Evolutionary conservation across 1,284 basidiomycete species (phyloP), one percentile per base, ranked within the genome.

Genomic region (Leccinum huronense): DNA sequence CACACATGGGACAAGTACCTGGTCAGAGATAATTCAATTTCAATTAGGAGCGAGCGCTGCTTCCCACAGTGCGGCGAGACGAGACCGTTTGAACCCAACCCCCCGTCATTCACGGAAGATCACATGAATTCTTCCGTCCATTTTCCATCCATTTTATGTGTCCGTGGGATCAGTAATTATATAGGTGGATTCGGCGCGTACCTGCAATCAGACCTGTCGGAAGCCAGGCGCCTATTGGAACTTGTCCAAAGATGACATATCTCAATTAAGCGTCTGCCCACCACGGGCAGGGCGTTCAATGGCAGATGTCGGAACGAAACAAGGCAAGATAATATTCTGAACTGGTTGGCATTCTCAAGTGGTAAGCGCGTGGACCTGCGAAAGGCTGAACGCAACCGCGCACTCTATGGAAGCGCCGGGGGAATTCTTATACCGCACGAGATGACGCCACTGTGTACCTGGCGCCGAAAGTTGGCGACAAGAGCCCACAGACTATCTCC

Each of bases 321-420:
- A 51, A 42, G 23, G 48, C 9, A 27, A 23, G 36, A 58, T 23
- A 33, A 33, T 14, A 5, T 8, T 58, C 68, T 63, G 59, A 23
- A 16, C 16, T 55, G 1, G 27, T 55, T 54, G 63, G 63, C 30
- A 45, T 59, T 69, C 63, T 38, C 42, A 63, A 51, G 14, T 56
- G 27, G 34, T 51, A 16, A 38, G 33, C 27, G 65, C 16, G 55
- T 57, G 40, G 34, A 33, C 63, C 14, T 45, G 16, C 31, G 16
- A 16, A 14, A 27, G 23, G 23, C n/a, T 57, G 48, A 23, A 45
- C 56, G 53, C 59, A 40, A 13, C 27, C 40, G 38, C 3, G 13
- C 27, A n/a, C 42, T 61, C 58, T 45, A 30, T 8, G n/a, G 33
- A 70, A 58, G 31, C 8, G 9, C 19, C 13, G 27, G 33, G 16